Base-by-base conservation (phyloP, 2,329 filamentous ascomycete species). In the Claviceps quebecensis region DNA sequence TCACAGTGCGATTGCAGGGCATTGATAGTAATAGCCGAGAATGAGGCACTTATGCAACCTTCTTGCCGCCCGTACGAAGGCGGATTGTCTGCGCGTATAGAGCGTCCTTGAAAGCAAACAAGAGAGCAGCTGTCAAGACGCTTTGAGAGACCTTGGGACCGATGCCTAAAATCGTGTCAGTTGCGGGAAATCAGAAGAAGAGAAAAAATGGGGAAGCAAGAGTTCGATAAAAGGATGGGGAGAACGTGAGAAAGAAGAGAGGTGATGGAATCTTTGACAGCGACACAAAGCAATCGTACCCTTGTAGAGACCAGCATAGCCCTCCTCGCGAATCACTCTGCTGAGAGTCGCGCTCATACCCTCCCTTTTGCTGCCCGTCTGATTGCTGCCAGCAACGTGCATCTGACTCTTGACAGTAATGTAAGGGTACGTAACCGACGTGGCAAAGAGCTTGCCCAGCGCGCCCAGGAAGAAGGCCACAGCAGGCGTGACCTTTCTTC, bases 391-490 rank as follows among this genome's bases (percentile, higher is more conserved):
- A 29, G 90, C 88, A 55, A 98, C 88, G 67, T 98, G 93, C 81
- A 95, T 95, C 65, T 88, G 81, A 69, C 89, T 95, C 82, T 98
- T 98, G 62, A 98, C 86, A 4, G 93, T 98, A 67, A 98, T 97
- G 67, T 98, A 98, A 11, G 93, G 93, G 68, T 98, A 98, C 5
- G 93, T 98, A 62, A 97, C 86, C 55, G 77, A 82, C 2, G 93
- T 98, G 23, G 93, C 93, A 55, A 96, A 83, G 56, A 98, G 76
- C 77, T 98, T 98, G 68, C 93, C 90, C 36, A 97, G 65, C 1
- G 93, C 93, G 56, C 93, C 93, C 2, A 98, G 76, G 63, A 93
- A 80, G 68, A 98, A 98, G 48, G 88, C 89, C 58, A 95, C 80
- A 51, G 81, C 84, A 1, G 91, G 88, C 0, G 87, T 95, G 52